Evolutionary conservation across 805 yeast genomes (phyloP).

Genomic region (Metschnikowia sp.): DNA sequence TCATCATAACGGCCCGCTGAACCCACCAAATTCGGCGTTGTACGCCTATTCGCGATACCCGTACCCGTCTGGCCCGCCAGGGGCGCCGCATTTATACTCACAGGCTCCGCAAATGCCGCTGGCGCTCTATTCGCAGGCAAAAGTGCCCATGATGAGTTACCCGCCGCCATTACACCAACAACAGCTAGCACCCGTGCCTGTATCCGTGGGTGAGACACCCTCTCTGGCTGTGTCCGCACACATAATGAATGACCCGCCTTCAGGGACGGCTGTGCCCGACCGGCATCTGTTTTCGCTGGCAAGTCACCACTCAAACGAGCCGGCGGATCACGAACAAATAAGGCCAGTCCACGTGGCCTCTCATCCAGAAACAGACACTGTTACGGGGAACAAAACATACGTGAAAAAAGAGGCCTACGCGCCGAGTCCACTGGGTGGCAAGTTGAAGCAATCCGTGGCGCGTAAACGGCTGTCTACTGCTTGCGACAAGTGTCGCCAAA

Average conservation of each 20-base stretch:
- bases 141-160: neutral
- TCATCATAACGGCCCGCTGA: neutral
- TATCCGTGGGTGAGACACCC: neutral
- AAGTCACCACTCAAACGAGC: slow-evolving; percentile 1
- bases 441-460: neutral
- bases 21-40: neutral
- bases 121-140: neutral
- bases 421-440: no score
- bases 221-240: neutral
- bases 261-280: neutral
- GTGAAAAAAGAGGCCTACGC: no score
- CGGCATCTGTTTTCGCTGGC: neutral
- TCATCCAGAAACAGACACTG: no score
- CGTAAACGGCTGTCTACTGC: slow-evolving; percentile 24
- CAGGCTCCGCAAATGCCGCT: neutral
- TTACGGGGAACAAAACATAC: no score
- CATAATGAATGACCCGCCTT: neutral
- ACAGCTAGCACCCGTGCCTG: neutral
- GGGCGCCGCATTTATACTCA: neutral
- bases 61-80: neutral
- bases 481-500: slow-evolving; percentile 35
- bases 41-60: neutral
- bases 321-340: neutral
- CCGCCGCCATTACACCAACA: neutral
- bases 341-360: neutral